Conservation (phyloP, 371 early-diverging fungal species). For the Mucor saturninus region DNA sequence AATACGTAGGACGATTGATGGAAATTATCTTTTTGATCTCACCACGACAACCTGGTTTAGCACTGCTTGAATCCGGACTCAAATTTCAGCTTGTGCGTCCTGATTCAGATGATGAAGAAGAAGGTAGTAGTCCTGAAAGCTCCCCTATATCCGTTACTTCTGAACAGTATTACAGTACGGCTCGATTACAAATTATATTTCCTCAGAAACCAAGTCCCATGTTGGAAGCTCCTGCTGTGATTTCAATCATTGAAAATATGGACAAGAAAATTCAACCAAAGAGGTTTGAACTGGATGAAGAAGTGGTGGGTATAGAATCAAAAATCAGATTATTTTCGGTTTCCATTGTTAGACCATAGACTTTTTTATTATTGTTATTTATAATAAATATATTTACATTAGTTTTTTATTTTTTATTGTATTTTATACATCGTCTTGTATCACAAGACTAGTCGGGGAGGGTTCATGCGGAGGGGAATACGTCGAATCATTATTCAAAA, state of each 20-base stretch:
- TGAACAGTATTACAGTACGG: slow-evolving; percentile 7
- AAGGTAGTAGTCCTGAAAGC: not conserved
- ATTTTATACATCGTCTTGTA: slow-evolving; percentile 3
- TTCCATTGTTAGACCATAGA: slow-evolving; percentile 6
- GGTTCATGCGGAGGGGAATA: slow-evolving; percentile 25
- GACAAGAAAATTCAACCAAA: slow-evolving; percentile 31
- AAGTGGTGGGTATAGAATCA: slow-evolving; percentile 5
- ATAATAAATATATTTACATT: not conserved
- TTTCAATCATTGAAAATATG: slow-evolving; percentile 31
- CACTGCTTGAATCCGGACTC: slow-evolving; percentile 22
- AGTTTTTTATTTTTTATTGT: not conserved
- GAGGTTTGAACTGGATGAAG: slow-evolving; percentile 27
- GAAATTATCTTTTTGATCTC: slow-evolving; percentile 34
- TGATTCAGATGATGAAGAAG: slow-evolving; percentile 14
- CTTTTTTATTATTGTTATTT: slow-evolving; percentile 2
- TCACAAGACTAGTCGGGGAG: slow-evolving; percentile 2
- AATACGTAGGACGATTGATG: slow-evolving; percentile 35
- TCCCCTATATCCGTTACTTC: slow-evolving; percentile 12
- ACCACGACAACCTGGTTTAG: slow-evolving; percentile 33
- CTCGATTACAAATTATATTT: slow-evolving; percentile 14
- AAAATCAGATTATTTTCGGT: slow-evolving; percentile 14
- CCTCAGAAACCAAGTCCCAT: slow-evolving; percentile 18
- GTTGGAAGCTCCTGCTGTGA: slow-evolving; percentile 29
- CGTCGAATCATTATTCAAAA: not conserved
- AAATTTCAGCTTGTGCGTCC: slow-evolving; percentile 13